Evolutionary conservation across 768 basidiomycete genomes (phyloP), one percentile per base, ranked within the genome.

Genomic region (Russula earlei): DNA sequence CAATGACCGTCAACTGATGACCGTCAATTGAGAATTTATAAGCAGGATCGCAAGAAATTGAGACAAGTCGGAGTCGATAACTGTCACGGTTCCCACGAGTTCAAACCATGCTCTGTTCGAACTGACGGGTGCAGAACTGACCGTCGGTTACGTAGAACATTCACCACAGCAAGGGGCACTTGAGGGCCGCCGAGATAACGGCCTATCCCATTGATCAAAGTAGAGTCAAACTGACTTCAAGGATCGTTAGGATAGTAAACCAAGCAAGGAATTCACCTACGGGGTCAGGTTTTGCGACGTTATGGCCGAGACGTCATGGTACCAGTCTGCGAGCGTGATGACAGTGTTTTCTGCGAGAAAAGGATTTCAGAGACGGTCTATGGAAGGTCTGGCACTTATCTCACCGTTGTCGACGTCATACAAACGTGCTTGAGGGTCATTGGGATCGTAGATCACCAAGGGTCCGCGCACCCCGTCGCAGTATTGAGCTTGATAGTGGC

Each of bases 51-150:
- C 83, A 83, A 19, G 80, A 77, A 10, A 75, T 71, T 9, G 72
- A 68, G 29, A 83, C 58, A 2, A 84, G 38, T 4, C 82, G 75
- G 67, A 83, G 77, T 15, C 82, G 75, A 59, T 82, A 83, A 5
- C 78, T 57, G 17, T 48, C 24, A 5, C 70, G 41, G 64, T 66
- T 12, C 36, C 11, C 5, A 25, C 19, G n/a, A 19, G 25, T 54
- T 29, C 43, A 27, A 3, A 36, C 22, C 20, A 17, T 9, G 25
- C 19, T 25, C 27, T 2, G 15, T 49, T 14, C 24, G 25, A 31
- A 19, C 27, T 38, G 3, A 37, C 34, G 24, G 20, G 34, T 19
- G 14, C 17, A 20, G 5, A 4, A 38, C 59, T 47, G 37, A 66
- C 54, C 67, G 63, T 40, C 44, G 37, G 17, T 72, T 71, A 0